Conservation (phyloP, 352 stramenopile species). For the Phytophthora colocasiae region DNA sequence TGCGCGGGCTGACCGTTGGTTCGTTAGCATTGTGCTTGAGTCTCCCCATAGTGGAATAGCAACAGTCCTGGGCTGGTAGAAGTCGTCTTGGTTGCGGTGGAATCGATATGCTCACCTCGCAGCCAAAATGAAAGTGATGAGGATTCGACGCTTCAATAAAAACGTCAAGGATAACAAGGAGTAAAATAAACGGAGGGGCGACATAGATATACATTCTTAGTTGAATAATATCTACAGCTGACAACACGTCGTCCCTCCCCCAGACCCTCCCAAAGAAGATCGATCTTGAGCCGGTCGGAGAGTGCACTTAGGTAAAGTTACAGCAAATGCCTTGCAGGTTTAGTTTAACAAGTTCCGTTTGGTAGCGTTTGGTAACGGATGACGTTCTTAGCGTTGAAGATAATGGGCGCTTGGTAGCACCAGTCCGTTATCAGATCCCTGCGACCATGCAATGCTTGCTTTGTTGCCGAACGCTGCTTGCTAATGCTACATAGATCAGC, state of each 20-base stretch:
- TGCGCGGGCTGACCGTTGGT: constrained; percentile 6
- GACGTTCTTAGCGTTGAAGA: constrained; percentile 7
- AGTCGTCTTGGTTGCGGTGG: constrained; percentile 16
- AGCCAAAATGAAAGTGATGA: constrained; percentile 33
- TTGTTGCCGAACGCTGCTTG: constrained; percentile 3
- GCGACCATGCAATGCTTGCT: constrained; percentile 10
- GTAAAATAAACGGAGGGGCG: constrained; percentile 33
- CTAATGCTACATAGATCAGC: constrained; percentile 18
- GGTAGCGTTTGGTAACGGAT: constrained; percentile 17
- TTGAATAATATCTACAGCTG: too few species aligned
- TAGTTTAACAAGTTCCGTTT: too few species aligned
- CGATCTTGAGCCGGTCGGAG: too few species aligned
- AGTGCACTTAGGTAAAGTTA: too few species aligned
- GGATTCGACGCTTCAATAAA: neutral
- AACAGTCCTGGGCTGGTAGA: constrained; percentile 14
- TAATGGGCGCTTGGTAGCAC: neutral
- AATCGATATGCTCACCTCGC: constrained; percentile 11
- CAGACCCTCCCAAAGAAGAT: neutral
- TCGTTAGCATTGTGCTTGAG: constrained; percentile 10
- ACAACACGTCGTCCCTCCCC: constrained; percentile 26
- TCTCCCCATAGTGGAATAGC: constrained; percentile 21
- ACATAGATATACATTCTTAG: too few species aligned
- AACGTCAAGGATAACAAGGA: too few species aligned
- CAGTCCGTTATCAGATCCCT: neutral
- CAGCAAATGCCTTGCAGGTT: too few species aligned